These are phyloP conservation scores for Ramaria sp. DNA, from an alignment of 768 basidiomycete species.

Conservation along the genomic window DNA sequence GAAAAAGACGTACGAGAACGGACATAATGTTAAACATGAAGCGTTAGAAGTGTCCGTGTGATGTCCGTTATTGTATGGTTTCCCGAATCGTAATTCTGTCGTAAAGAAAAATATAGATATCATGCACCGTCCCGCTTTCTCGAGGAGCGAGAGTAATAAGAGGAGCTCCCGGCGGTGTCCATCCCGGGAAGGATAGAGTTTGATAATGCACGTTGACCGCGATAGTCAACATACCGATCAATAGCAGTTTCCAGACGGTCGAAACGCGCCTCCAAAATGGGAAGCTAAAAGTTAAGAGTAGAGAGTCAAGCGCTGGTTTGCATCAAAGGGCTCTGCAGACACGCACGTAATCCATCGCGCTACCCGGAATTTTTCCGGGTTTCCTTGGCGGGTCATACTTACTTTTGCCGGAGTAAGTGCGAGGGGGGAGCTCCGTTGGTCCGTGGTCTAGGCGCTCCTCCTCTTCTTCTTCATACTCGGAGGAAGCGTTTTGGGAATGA, in stretches of 20 bases:
- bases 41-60: no score
- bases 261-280: slow-evolving; percentile 11
- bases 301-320: neutral
- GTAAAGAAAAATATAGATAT: neutral
- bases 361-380: slow-evolving; percentile 11
- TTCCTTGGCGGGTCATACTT: slow-evolving; percentile 9
- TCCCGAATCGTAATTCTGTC: neutral
- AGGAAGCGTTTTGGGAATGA: neutral
- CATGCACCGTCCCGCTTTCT: neutral
- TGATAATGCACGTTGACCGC: slow-evolving; percentile 9
- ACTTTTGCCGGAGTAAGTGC: slow-evolving; percentile 10
- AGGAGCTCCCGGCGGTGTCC: neutral
- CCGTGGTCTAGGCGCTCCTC: slow-evolving; percentile 9
- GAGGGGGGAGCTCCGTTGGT: slow-evolving; percentile 12
- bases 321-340: neutral
- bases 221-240: slow-evolving; percentile 10
- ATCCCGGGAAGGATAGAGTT: slow-evolving; percentile 11
- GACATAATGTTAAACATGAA: no score
- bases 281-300: slow-evolving; percentile 6
- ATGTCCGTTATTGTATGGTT: neutral
- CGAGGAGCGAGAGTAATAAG: neutral
- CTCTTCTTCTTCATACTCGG: neutral
- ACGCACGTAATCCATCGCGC: slow-evolving; percentile 11
- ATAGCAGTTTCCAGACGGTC: slow-evolving; percentile 11
- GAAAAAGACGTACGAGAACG: no score